Base-by-base conservation (phyloP, 1,139 yeast species). In the Geotrichum restrictum region DNA sequence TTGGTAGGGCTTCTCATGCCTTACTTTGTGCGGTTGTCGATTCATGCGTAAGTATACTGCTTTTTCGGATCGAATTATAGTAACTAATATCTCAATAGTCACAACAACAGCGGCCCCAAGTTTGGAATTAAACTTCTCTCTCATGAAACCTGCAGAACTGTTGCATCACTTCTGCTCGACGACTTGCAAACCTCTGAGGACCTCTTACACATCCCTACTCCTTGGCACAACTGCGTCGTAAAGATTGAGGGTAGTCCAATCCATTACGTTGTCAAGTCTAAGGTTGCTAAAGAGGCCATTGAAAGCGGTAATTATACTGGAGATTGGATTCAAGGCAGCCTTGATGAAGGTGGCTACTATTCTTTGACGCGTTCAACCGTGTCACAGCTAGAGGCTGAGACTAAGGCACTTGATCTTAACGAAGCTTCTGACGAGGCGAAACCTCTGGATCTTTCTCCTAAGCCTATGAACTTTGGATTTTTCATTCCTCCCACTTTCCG, bases 181-280 rank as follows among this genome's bases (percentile, higher is more conserved):
- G 53, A 51, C 22, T 27, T 49, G 44, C 48, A 40, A 38, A 22
- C 52, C 4, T 54, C 51, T 42, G 56, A 54, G 34, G 56, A 54
- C 27, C 45, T 54, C 18, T 43, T 54, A 22, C 56, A 54, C 38
- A 54, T 54, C 24, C 56, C 56, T 33, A 54, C 56, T 3, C 54
- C 56, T 14, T 54, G 56, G 56, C 56, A 54, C 38, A 54, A 54
- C 38, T 47, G 51, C 34, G 56, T 54, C 3, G 54, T 54, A 21
- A 42, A 43, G 11, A 34, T 54, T 33, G 49, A 48, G 33, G 47
- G 43, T 14, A 29, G 38, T 13, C 36, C 42, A 10, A 45, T 41
- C 19, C 48, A 44, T 24, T 54, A 51, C 29, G 51, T 54, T 18
- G 54, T 48, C 40, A 54, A 54, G 49, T 54, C 56, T 14, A 19